These are phyloP conservation scores for Symbiodinium natans DNA, from an alignment of 73 alveolate species.

Conservation along the genomic window DNA sequence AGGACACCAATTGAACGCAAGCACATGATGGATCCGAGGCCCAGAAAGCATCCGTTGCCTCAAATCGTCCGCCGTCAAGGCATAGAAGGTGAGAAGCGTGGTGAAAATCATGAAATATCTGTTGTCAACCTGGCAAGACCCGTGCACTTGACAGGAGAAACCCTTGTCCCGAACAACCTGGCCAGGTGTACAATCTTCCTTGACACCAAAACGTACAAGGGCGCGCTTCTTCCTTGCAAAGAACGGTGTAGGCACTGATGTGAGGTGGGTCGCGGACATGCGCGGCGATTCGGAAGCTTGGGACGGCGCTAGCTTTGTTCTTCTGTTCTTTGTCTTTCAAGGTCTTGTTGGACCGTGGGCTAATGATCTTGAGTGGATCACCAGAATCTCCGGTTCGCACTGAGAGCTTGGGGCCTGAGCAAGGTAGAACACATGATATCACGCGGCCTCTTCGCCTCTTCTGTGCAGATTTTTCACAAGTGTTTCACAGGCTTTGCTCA, in stretches of 20 bases:
- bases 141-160: background rate
- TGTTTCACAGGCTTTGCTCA: background rate
- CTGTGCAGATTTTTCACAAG: too few species aligned
- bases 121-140: slow-evolving; percentile 85
- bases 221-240: background rate
- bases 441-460: too few species aligned
- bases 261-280: background rate
- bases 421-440: too few species aligned
- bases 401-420: slow-evolving; percentile 13
- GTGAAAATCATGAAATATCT: slow-evolving; percentile 80
- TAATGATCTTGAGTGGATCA: background rate
- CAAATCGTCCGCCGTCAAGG: slow-evolving; percentile 78
- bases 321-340: background rate
- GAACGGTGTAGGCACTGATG: background rate
- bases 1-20: too few species aligned
- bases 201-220: slow-evolving; percentile 10
- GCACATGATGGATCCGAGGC: background rate
- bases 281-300: background rate
- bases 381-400: slow-evolving; percentile 20
- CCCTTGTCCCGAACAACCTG: background rate
- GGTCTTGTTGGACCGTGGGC: background rate
- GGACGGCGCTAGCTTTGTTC: slow-evolving; percentile 3
- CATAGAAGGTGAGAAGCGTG: slow-evolving; percentile 85
- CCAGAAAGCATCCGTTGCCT: background rate
- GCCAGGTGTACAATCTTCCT: background rate